A percentile compares a stretch with the other conserved stretches of the same genome.
Conservation (phyloP, 257 asterid species). For the Lycium barbarum region DNA sequence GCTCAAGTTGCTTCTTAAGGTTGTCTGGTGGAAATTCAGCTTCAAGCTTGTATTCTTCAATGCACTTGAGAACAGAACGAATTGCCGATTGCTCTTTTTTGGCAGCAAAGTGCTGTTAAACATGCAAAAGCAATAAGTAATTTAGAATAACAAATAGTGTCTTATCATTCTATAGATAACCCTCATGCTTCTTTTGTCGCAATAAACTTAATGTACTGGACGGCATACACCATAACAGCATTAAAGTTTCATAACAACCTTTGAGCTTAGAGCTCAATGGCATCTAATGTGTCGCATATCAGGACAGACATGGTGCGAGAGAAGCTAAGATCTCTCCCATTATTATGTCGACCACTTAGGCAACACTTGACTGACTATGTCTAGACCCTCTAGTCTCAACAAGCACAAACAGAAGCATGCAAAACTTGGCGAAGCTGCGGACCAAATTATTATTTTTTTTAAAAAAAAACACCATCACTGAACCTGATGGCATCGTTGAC, state of each 20-base stretch:
- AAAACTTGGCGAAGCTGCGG: neutral
- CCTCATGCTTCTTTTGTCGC: neutral
- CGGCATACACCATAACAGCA: neutral
- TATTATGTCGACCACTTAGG: neutral
- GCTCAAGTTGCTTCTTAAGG: conserved; percentile 92
- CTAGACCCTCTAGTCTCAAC: neutral
- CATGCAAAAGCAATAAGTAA: neutral
- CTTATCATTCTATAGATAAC: neutral
- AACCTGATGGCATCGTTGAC: neutral
- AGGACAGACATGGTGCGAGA: neutral
- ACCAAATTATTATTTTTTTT: neutral
- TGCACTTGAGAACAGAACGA: conserved; percentile 92
- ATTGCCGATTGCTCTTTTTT: conserved; percentile 98
- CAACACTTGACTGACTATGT: neutral
- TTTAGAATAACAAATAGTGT: neutral
- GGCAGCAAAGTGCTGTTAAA: conserved; percentile 84
- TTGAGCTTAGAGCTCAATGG: conserved; percentile 21
- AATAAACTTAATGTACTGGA: neutral
- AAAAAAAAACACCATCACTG: neutral
- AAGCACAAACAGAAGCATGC: neutral
- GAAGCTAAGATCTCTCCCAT: neutral
- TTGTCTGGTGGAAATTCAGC: conserved; percentile 79
- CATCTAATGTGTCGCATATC: neutral
- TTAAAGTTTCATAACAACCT: neutral
- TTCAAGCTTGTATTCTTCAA: conserved; percentile 95